A percentile compares a stretch with the other conserved stretches of the same genome.
Evolutionary conservation across 2,329 filamentous ascomycete genomes (phyloP).

Genomic region (Ascomycota sp.): DNA sequence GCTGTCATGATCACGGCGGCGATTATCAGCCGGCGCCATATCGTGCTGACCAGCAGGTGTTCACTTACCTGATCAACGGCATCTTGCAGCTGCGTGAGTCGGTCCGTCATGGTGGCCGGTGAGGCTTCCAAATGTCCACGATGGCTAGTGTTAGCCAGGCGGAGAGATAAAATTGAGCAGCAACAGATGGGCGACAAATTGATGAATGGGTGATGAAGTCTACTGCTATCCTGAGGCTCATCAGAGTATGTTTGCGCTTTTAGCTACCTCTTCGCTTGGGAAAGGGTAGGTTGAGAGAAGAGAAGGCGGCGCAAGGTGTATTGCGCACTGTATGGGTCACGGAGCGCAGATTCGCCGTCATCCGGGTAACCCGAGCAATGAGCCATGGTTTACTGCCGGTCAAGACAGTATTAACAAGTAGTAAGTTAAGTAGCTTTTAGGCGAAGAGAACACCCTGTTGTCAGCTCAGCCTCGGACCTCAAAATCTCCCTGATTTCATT

Average conservation of each 20-base stretch:
- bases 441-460: conserved; percentile 17
- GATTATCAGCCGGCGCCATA: not conserved
- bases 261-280: too few relatives aligned
- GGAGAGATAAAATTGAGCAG: too few relatives aligned
- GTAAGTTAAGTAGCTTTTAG: not conserved
- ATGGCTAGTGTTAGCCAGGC: too few relatives aligned
- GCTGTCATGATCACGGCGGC: conserved; percentile 16
- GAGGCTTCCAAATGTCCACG: too few relatives aligned
- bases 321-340: not conserved
- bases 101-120: conserved; percentile 37
- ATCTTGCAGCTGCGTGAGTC: conserved; percentile 66
- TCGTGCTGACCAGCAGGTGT: not conserved
- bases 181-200: too few relatives aligned
- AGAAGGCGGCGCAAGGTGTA: not conserved
- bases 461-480: conserved; percentile 4
- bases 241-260: too few relatives aligned
- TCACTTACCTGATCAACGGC: conserved; percentile 50
- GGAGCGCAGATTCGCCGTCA: conserved; percentile 1
- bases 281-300: too few relatives aligned
- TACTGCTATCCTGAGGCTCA: too few relatives aligned
- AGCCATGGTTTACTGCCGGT: too few relatives aligned
- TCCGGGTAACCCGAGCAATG: too few relatives aligned
- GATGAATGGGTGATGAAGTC: too few relatives aligned
- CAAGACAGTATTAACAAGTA: not conserved
- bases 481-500: not conserved